These are phyloP conservation scores for Solanum okadae DNA, from an alignment of 257 asterid species.

Conservation along the genomic window DNA sequence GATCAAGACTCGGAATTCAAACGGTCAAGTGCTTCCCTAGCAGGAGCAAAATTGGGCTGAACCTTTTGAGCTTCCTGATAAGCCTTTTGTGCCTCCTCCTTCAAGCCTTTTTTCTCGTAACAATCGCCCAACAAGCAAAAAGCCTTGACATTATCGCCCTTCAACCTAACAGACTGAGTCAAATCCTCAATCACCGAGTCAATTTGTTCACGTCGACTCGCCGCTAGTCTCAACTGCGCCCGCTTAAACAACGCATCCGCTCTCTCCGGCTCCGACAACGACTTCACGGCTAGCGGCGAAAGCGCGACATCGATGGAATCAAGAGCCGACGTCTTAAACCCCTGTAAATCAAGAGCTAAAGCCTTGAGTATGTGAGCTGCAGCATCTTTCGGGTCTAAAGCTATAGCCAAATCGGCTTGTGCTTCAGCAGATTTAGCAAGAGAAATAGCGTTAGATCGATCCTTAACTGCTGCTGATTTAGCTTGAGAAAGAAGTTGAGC, in stretches of 20 bases:
- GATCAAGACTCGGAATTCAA: conserved; percentile 11
- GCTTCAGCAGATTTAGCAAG: conserved; percentile 36
- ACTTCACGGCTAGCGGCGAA: conserved; percentile 34
- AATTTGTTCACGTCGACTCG: conserved; percentile 17
- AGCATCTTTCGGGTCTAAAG: conserved; percentile 49
- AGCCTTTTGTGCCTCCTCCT: conserved; percentile 37
- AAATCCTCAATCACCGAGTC: conserved; percentile 46
- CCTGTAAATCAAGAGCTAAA: conserved; percentile 51
- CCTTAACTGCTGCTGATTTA: conserved; percentile 13
- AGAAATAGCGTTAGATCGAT: conserved; percentile 7
- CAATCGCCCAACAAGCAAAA: conserved; percentile 48
- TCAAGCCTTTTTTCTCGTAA: conserved; percentile 52
- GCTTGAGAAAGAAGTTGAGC: conserved; percentile 64
- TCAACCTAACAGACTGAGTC: conserved; percentile 41
- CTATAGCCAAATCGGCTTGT: conserved; percentile 57
- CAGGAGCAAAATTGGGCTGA: conserved; percentile 28
- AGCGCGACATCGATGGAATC: conserved; percentile 64
- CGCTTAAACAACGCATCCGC: conserved; percentile 59
- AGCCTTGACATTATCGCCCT: conserved; percentile 35
- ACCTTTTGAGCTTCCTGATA: conserved; percentile 29
- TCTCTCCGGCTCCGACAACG: conserved; percentile 43
- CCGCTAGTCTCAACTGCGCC: conserved; percentile 43
- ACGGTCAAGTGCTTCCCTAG: conserved; percentile 34
- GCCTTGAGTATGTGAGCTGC: conserved; percentile 68
- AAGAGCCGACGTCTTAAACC: conserved; percentile 51